Evolutionary conservation across 441 rosid genomes (phyloP).

Genomic region (Populus hybrid): DNA sequence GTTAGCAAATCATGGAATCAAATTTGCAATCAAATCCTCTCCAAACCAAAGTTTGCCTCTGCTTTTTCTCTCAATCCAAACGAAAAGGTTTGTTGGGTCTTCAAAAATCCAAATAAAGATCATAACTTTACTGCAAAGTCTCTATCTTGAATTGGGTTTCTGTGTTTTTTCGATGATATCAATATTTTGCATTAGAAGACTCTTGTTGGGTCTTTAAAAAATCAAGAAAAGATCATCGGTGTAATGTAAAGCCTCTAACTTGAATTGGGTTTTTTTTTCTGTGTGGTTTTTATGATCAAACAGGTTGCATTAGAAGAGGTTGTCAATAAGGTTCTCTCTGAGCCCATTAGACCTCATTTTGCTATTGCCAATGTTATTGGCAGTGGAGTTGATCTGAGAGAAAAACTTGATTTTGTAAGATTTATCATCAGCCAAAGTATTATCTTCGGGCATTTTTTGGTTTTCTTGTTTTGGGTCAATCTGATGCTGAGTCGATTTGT

Average conservation of each 20-base stretch:
- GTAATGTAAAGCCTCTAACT: neutral
- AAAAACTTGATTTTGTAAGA: constrained; percentile 19
- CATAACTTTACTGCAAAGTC: neutral
- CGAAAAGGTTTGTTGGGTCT: neutral
- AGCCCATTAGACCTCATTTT: too few relatives aligned
- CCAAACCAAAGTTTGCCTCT: constrained; percentile 41
- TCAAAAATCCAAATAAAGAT: neutral
- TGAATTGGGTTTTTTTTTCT: neutral
- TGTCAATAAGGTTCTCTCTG: constrained; percentile 5
- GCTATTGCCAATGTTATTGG: too few relatives aligned
- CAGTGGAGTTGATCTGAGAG: constrained; percentile 54
- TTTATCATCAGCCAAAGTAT: constrained; percentile 48
- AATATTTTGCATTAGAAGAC: too few relatives aligned
- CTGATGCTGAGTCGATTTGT: constrained; percentile 21
- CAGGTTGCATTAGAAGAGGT: constrained; percentile 54
- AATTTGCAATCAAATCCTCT: constrained; percentile 42
- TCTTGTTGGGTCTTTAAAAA: neutral
- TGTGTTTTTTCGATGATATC: neutral
- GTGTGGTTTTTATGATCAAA: constrained; percentile 23
- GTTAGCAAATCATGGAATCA: constrained; percentile 56
- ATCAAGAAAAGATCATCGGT: neutral
- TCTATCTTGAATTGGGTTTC: neutral
- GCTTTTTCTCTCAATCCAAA: constrained; percentile 11
- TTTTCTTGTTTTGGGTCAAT: constrained; percentile 24
- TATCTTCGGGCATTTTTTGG: constrained; percentile 7